A percentile compares a stretch with the other conserved stretches of the same genome.
Conservation (phyloP, 2,329 filamentous ascomycete species). For the Xylariaceae sp. region DNA sequence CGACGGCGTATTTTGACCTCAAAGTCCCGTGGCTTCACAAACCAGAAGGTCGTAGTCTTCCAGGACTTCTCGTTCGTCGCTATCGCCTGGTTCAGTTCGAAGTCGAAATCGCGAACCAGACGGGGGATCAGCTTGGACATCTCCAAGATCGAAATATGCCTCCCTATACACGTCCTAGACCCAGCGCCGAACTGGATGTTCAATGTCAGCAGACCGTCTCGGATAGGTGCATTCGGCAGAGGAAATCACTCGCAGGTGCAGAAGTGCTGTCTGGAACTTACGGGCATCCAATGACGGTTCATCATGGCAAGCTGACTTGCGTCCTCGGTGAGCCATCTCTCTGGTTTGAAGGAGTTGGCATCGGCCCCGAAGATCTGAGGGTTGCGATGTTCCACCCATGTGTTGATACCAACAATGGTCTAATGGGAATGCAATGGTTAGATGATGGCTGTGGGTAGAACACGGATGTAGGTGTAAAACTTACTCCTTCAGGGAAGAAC, state of each 20-base stretch:
- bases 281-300: constrained; percentile 32
- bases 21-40: constrained; percentile 16
- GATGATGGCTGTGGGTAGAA: not conserved
- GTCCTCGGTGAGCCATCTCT: constrained; percentile 14
- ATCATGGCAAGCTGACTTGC: constrained; percentile 10
- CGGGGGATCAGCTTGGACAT: constrained; percentile 32
- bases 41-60: constrained; percentile 12
- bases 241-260: too few species aligned
- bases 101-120: constrained; percentile 16
- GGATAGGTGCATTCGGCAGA: too few species aligned
- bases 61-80: constrained; percentile 1
- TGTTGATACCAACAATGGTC: constrained; percentile 36
- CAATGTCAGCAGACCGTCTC: too few species aligned
- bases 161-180: constrained; percentile 32
- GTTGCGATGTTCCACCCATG: constrained; percentile 38
- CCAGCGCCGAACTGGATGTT: constrained; percentile 29
- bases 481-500: constrained; percentile 18
- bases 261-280: constrained; percentile 15
- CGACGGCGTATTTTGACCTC: constrained; percentile 1
- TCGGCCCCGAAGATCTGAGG: constrained; percentile 36
- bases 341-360: constrained; percentile 27
- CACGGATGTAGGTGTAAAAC: too few species aligned
- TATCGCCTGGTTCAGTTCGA: constrained; percentile 7
- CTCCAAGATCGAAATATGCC: constrained; percentile 32
- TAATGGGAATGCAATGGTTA: too few species aligned